phyloP scores from a whole-genome alignment of 495 filamentous ascomycete genomes.

The Penicillium silybi region DNA sequence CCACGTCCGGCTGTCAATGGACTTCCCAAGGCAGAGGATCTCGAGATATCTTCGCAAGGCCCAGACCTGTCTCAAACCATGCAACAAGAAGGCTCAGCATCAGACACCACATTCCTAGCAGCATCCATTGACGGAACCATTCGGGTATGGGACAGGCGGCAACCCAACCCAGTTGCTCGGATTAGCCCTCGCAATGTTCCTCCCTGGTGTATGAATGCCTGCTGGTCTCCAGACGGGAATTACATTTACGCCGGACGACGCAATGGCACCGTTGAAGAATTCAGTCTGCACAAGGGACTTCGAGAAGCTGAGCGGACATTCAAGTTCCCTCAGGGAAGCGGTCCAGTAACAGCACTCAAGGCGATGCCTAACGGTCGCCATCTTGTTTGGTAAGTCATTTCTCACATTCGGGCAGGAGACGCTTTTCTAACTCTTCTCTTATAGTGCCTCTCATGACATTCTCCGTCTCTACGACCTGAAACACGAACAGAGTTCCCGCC shows the following conservation, averaged over 20 bases:
- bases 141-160: conserved; percentile 85
- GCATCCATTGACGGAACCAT: conserved; percentile 86
- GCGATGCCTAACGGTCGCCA: conserved; percentile 94
- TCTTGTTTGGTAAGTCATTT: conserved; percentile 68
- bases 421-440: conserved; percentile 4
- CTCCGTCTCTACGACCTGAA: conserved; percentile 86
- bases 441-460: conserved; percentile 87
- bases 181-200: conserved; percentile 72
- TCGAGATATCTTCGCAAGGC: conserved; percentile 27
- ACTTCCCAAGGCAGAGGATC: conserved; percentile 49
- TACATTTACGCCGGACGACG: conserved; percentile 89
- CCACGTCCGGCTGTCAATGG: conserved; percentile 41
- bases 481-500: conserved; percentile 59
- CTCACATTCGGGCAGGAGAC: not conserved
- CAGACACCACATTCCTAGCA: conserved; percentile 74
- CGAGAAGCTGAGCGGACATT: conserved; percentile 73
- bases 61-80: conserved; percentile 30
- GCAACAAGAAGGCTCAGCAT: conserved; percentile 37
- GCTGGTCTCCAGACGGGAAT: conserved; percentile 95
- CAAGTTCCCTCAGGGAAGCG: conserved; percentile 85
- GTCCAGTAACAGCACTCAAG: conserved; percentile 77
- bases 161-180: conserved; percentile 69
- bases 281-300: conserved; percentile 78
- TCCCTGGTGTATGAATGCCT: conserved; percentile 98
- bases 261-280: conserved; percentile 95